phyloP scores from a whole-genome alignment of 306 rosid species.

The Astragalus glycyphyllos region DNA sequence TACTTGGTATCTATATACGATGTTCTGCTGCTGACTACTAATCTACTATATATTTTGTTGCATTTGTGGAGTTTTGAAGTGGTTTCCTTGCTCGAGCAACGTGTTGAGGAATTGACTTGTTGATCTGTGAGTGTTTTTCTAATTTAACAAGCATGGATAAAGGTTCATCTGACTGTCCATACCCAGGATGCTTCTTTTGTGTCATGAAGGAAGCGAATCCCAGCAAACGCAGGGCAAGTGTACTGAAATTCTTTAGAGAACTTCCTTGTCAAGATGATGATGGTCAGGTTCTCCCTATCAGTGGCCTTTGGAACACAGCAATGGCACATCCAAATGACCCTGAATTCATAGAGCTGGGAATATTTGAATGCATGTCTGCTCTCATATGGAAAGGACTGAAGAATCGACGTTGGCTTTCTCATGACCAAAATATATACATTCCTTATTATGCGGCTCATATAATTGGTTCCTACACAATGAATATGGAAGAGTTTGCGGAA shows the following conservation, averaged over 20 bases:
- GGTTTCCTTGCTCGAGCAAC: slow-evolving; percentile 46
- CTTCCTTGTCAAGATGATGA: slow-evolving; percentile 96
- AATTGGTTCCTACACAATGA: slow-evolving; percentile 98
- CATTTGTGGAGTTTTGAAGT: slow-evolving; percentile 49
- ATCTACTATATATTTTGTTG: slow-evolving; percentile 6
- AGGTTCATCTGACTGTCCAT: slow-evolving; percentile 87
- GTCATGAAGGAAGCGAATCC: slow-evolving; percentile 99
- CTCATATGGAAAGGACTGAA: slow-evolving; percentile 96
- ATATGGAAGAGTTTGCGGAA: slow-evolving; percentile 96
- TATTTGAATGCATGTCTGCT: slow-evolving; percentile 96
- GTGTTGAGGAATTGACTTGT: slow-evolving; percentile 48
- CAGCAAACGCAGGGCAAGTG: slow-evolving; percentile 86
- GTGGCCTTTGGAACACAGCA: slow-evolving; percentile 99
- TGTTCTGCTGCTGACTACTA: slow-evolving; percentile 35
- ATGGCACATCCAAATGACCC: slow-evolving; percentile 99
- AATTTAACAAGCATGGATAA: slow-evolving; percentile 71
- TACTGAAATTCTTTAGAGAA: slow-evolving; percentile 88
- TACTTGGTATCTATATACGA: slow-evolving; percentile 6
- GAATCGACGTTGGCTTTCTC: slow-evolving; percentile 97
- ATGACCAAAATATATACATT: slow-evolving; percentile 94
- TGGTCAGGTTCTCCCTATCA: slow-evolving; percentile 99
- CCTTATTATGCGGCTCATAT: slow-evolving; percentile 99
- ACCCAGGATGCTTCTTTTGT: slow-evolving; percentile 99
- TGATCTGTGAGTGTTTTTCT: slow-evolving; percentile 41
- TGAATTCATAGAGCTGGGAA: slow-evolving; percentile 89